Base-by-base conservation (phyloP, 176 grass and related monocot genomes). In the Ampelocalamus luodianensis region DNA sequence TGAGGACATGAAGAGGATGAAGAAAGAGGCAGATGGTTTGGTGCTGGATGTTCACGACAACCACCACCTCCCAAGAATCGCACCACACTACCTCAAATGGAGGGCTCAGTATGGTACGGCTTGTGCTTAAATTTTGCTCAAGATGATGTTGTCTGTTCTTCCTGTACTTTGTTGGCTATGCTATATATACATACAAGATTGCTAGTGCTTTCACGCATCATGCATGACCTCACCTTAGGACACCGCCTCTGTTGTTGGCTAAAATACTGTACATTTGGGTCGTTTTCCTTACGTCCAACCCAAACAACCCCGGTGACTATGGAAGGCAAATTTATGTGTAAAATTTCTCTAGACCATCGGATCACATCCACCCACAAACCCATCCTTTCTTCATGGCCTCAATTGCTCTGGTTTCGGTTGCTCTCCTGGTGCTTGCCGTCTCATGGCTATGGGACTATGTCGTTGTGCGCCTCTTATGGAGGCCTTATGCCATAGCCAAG, bases 21-120 rank as follows among this genome's bases (percentile, higher is more conserved):
- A 10, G 44, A 55, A 65, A 10, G 50, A 16, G 20, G 43, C 53
- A 0, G 43, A 68, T 29, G 56, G 44, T 34, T 5, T 81, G n/a
- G 76, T 60, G 24, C 37, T 90, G 38, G 87, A 87, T 22, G 65
- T 80, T 48, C 50, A 61, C 42, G 75, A 82, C 29, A 0, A 29
- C 29, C 72, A 85, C 62, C 65, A 84, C 80, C 73, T 82, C 38
- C 37, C 80, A 14, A 77, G 63, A 50, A 40, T 87, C 0, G 27
- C 75, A 1, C 80, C 84, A 0, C 80, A 90, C 9, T 90, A 81
- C n/a, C 50, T 85, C 45, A 68, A 67, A 43, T 90, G 91, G 87
- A 80, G 49, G 13, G 66, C 23, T 24, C 73, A 89, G 46, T 92
- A 90, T 40, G 91, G 91, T 93, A 70, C 14, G 53, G 12, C 0